phyloP scores from a whole-genome alignment of 2,329 filamentous ascomycete genomes.

The Neofusicoccum sp. region DNA sequence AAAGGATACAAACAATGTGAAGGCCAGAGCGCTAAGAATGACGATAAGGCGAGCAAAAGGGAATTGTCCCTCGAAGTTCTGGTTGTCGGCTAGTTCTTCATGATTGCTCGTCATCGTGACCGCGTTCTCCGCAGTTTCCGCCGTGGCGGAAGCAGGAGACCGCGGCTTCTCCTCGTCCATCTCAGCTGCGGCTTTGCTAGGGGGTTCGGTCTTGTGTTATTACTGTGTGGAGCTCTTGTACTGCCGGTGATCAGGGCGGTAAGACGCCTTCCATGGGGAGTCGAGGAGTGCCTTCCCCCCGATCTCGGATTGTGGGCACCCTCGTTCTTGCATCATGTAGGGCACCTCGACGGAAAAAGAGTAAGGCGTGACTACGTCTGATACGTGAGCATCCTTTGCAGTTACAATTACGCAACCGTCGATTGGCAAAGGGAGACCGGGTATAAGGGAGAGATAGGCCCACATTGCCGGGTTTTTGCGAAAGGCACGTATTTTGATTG shows the following conservation, averaged over 20 bases:
- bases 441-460: not conserved
- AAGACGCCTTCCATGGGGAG: not conserved
- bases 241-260: not conserved
- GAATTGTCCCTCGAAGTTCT: slow-evolving; percentile 8
- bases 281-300: not conserved
- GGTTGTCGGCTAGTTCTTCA: slow-evolving; percentile 4
- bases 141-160: not conserved
- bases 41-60: not conserved
- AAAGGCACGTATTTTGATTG: not conserved
- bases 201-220: not conserved
- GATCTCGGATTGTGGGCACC: slow-evolving; percentile 4
- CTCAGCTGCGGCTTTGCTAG: not conserved
- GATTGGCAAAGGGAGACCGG: not conserved
- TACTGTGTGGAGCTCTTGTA: not conserved
- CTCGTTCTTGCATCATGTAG: not conserved
- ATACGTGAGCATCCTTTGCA: not conserved
- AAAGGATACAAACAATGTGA: slow-evolving; percentile 31
- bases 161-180: slow-evolving; percentile 11
- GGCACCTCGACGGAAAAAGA: not conserved
- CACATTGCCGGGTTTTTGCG: not conserved
- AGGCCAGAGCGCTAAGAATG: slow-evolving; percentile 3
- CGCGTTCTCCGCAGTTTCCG: not conserved
- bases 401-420: slow-evolving; percentile 1
- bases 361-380: not conserved
- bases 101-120: not conserved